phyloP scores from a whole-genome alignment of 805 yeast species.

The Starmerella roubikii region DNA sequence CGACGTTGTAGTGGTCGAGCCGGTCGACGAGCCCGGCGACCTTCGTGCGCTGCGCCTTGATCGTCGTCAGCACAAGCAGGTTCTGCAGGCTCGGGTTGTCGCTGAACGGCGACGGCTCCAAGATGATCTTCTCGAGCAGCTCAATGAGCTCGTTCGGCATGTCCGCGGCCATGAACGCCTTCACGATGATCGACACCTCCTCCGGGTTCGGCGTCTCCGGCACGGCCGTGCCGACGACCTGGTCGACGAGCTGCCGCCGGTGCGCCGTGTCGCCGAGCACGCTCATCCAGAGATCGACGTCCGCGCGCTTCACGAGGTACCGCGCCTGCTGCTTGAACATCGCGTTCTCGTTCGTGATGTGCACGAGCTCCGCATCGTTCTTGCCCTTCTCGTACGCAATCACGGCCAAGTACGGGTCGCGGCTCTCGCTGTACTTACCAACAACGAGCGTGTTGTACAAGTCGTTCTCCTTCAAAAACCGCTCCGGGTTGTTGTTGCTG shows the following conservation, averaged over 20 bases:
- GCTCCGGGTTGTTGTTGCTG: slow-evolving; percentile 94
- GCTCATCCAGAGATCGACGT: slow-evolving; percentile 62
- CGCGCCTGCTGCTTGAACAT: slow-evolving; percentile 99
- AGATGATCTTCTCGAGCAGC: slow-evolving; percentile 83
- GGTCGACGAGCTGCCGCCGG: slow-evolving; percentile 85
- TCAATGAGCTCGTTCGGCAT: slow-evolving; percentile 88
- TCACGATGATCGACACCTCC: slow-evolving; percentile 85
- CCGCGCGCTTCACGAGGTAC: slow-evolving; percentile 80
- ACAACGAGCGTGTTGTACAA: slow-evolving; percentile 86
- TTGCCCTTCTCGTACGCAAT: slow-evolving; percentile 94
- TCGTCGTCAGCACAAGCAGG: slow-evolving; percentile 80
- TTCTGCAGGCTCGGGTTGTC: slow-evolving; percentile 95
- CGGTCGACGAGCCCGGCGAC: slow-evolving; percentile 76
- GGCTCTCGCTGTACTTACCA: slow-evolving; percentile 96
- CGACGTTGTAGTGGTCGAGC: slow-evolving; percentile 79
- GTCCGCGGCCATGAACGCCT: slow-evolving; percentile 92
- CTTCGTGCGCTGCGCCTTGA: slow-evolving; percentile 82
- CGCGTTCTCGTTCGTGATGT: slow-evolving; percentile 88
- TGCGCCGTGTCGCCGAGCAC: slow-evolving; percentile 72
- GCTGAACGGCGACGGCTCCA: slow-evolving; percentile 94
- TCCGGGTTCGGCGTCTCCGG: slow-evolving; percentile 93
- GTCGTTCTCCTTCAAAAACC: slow-evolving; percentile 82
- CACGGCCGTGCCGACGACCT: slow-evolving; percentile 88
- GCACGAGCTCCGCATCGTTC: slow-evolving; percentile 77
- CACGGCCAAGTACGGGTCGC: slow-evolving; percentile 96